Percentiles rank a stretch among this genome's conserved stretches.
Conservation (phyloP, 1,139 yeast species). For the Saccharomycopsis phalli region DNA sequence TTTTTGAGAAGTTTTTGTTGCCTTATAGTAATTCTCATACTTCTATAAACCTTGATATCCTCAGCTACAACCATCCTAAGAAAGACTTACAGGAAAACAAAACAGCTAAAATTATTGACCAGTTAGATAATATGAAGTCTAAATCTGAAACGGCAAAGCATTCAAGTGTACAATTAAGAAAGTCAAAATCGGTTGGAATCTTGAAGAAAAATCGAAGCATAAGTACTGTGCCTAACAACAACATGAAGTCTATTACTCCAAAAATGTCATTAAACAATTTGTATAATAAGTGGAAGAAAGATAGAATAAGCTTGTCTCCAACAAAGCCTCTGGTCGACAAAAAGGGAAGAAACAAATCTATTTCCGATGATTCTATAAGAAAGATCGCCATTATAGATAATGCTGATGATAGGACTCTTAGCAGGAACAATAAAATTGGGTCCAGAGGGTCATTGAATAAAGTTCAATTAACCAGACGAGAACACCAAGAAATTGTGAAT, state of each 20-base stretch:
- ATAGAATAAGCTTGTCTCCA: too few species aligned
- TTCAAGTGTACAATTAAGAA: constrained; percentile 3
- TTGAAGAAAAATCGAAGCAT: background rate
- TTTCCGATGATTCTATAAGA: too few species aligned
- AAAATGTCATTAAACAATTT: constrained; percentile 6
- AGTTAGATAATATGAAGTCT: too few species aligned
- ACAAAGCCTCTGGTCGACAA: too few species aligned
- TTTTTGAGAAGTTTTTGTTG: constrained; percentile 12
- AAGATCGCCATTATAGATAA: too few species aligned
- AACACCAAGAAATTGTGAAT: background rate
- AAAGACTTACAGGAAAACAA: constrained; percentile 7
- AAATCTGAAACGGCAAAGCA: background rate
- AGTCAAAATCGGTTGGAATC: constrained; percentile 11
- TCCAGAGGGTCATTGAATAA: too few species aligned
- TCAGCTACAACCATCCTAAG: constrained; percentile 4
- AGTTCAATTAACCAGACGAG: background rate
- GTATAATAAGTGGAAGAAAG: constrained; percentile 3
- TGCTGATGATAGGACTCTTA: too few species aligned
- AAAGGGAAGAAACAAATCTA: too few species aligned
- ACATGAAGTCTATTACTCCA: too few species aligned
- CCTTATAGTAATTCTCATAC: constrained; percentile 1
- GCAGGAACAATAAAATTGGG: too few species aligned
- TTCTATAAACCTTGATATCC: background rate
- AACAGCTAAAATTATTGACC: too few species aligned
- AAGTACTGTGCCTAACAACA: too few species aligned